phyloP scores from a whole-genome alignment of 2,329 filamentous ascomycete species.

The Exophiala spinifera region DNA sequence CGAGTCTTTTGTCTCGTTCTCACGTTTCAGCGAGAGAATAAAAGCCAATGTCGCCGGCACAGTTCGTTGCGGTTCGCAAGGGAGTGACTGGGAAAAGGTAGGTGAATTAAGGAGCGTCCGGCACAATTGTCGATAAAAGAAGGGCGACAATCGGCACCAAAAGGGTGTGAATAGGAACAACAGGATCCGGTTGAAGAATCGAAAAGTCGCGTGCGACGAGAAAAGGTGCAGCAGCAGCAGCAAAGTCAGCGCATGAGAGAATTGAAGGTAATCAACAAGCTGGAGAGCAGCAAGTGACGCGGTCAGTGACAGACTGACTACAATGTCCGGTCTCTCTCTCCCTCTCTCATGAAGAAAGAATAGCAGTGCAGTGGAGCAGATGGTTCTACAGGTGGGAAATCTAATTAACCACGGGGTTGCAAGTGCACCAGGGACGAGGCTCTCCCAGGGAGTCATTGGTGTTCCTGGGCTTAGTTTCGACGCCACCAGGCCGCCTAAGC shows the following conservation, averaged over 20 bases:
- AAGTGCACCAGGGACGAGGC: background rate
- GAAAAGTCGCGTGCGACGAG: constrained; percentile 15
- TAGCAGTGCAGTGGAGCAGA: background rate
- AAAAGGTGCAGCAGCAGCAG: constrained; percentile 1
- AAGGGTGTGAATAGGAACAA: constrained; percentile 16
- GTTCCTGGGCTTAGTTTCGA: constrained; percentile 23
- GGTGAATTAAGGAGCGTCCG: constrained; percentile 19
- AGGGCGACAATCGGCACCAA: constrained; percentile 36
- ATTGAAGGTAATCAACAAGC: constrained; percentile 4
- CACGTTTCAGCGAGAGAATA: background rate
- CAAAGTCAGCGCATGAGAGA: constrained; percentile 1
- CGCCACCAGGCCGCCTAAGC: constrained; percentile 9
- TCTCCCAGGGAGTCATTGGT: constrained; percentile 25
- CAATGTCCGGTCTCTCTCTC: background rate
- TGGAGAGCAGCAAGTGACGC: constrained; percentile 15
- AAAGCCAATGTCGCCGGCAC: background rate
- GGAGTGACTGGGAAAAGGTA: background rate
- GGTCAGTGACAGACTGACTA: background rate
- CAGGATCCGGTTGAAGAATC: constrained; percentile 12
- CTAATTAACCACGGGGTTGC: background rate
- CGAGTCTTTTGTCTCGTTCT: too few species aligned
- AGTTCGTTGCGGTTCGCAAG: background rate
- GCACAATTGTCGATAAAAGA: constrained; percentile 35
- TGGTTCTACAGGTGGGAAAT: background rate
- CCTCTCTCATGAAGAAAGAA: background rate